Conservation (phyloP, 1,139 yeast genomes). For the Pichia sp. region DNA sequence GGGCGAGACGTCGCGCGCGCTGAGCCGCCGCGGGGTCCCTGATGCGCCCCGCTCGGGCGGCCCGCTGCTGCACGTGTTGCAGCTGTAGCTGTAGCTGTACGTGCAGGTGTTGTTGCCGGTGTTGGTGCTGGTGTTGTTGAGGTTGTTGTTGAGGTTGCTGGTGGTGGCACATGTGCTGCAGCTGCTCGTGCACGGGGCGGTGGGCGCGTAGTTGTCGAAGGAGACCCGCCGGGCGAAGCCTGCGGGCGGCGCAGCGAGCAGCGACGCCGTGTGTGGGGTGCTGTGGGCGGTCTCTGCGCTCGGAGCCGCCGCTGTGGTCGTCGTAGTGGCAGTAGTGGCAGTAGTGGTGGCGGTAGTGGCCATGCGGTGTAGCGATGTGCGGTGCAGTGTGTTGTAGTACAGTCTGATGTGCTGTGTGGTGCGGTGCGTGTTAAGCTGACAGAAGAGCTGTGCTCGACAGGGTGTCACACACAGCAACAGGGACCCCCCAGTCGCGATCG, state of each 20-base stretch:
- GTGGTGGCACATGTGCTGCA: background rate
- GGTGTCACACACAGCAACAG: background rate
- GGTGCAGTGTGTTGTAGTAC: no score
- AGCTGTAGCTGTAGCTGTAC: background rate
- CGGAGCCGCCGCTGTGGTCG: no score
- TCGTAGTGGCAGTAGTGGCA: no score
- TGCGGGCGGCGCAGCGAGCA: background rate
- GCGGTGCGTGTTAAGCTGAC: no score
- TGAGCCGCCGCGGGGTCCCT: background rate
- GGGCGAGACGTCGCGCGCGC: background rate
- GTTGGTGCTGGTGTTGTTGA: background rate
- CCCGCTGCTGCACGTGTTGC: background rate
- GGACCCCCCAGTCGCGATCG: background rate
- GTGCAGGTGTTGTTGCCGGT: background rate
- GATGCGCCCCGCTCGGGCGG: background rate
- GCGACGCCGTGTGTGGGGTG: background rate
- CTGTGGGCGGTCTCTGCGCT: background rate
- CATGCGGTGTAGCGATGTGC: background rate
- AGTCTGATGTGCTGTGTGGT: no score
- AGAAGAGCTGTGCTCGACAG: no score
- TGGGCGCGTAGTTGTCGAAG: slow-evolving; percentile 18
- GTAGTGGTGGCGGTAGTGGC: no score
- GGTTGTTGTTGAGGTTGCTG: background rate
- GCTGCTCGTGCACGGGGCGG: background rate
- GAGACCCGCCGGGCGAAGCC: slow-evolving; percentile 14